Base-by-base conservation (phyloP, 305 asterid species). In the Salvia sclarea region DNA sequence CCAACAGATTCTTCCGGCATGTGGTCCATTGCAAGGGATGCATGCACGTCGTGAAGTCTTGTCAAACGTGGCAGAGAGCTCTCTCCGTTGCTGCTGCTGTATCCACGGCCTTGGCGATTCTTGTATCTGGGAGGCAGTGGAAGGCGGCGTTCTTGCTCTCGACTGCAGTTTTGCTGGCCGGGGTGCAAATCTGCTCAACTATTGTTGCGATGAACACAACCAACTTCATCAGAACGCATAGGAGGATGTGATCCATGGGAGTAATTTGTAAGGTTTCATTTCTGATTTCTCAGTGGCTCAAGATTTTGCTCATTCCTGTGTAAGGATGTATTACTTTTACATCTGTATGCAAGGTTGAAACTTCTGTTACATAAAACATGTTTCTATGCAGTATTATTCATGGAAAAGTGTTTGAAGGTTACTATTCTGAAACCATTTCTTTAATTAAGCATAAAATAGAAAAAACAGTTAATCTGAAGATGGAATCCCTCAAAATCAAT, bases 211-310 rank as follows among this genome's bases (percentile, higher is more conserved):
- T 92, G 87, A 85, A 85, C 67, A 88, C 97, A 2, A 85, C 86
- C 2, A 92, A 92, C 81, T 92, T 92, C 82, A 82, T 92, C 49
- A 85, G 98, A 70, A 90, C 87, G 11, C 96, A 92, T 73, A 82
- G 98, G 79, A 92, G 97, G 84, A 60, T 83, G 45, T 89, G 76
- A 85, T 45, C 17, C 22, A 38, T 60, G 41, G 31, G 53, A 18
- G 47, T 63, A 31, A 38, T 61, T 47, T 72, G 64, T 62, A 58
- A 72, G 74, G 37, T n/a, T 40, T 53, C 24, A 28, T 38, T 52
- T 54, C 18, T 61, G n/a, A 20, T 58, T 1, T 52, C 14, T 50
- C 59, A 8, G 49, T 52, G 9, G 40, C 52, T 55, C 18, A 22
- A 11, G 49, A 69, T 64, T 64, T 41, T 55, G 54, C 43, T 48